A percentile compares a stretch with the other conserved stretches of the same genome.
phyloP scores from a whole-genome alignment of 2,329 filamentous ascomycete species.

The Septoria linicola region DNA sequence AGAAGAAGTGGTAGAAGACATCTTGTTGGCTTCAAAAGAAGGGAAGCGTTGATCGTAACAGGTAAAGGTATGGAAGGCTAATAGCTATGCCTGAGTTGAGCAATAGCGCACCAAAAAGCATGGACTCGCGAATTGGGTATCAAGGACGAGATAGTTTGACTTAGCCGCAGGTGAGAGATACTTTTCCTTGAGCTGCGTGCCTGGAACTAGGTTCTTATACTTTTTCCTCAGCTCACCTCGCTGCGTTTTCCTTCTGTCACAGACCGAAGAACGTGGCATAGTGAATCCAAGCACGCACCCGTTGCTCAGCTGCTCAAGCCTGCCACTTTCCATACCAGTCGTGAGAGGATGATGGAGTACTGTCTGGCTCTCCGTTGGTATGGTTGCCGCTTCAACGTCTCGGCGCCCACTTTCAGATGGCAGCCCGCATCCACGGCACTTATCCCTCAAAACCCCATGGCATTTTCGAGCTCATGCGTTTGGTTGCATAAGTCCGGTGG shows the following conservation, averaged over 20 bases:
- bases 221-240: conserved; percentile 11
- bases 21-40: conserved; percentile 10
- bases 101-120: conserved; percentile 29
- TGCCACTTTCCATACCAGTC: conserved; percentile 19
- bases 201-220: conserved; percentile 25
- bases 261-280: conserved; percentile 24
- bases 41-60: conserved; percentile 6
- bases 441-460: conserved; percentile 18
- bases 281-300: conserved; percentile 25
- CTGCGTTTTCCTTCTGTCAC: conserved; percentile 25
- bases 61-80: conserved; percentile 22
- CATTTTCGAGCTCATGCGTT: conserved; percentile 24
- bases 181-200: conserved; percentile 23
- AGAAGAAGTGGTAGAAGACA: conserved; percentile 26
- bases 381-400: conserved; percentile 23
- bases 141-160: conserved; percentile 28
- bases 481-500: conserved; percentile 26
- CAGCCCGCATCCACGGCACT: conserved; percentile 16
- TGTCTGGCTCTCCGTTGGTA: conserved; percentile 13
- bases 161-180: conserved; percentile 33
- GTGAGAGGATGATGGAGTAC: conserved; percentile 14
- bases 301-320: conserved; percentile 19
- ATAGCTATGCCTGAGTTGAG: conserved; percentile 22
- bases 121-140: conserved; percentile 31
- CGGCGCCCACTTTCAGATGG: conserved; percentile 16